Base-by-base conservation (phyloP, 2,329 filamentous ascomycete species). In the Aureobasidium sp. region DNA sequence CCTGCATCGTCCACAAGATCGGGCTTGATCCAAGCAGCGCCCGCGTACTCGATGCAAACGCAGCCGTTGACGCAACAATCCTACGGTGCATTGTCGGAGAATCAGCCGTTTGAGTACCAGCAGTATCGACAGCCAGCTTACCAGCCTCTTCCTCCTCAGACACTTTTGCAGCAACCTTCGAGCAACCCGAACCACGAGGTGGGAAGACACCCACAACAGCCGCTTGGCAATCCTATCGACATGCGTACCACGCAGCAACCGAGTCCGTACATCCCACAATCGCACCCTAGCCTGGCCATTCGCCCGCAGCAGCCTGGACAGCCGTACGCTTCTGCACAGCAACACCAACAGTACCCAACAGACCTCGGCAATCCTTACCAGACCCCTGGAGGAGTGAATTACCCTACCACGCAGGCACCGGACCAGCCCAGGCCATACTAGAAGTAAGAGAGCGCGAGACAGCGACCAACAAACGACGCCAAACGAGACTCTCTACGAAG, bases 251-350 rank as follows among this genome's bases (percentile, higher is more conserved):
- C 47, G 12, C 58, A 61, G 47, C 58, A 52, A 29, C 59, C 39
- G 2, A 41, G 37, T 27, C 48, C 47, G 17, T 52, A 41, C 39
- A 44, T 47, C 34, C 41, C 27, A 17, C 60, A 62, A 31, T 41
- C 37, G 3, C 55, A 58, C 20, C 15, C 39, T 14, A 55, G n/a
- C 17, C 29, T 52, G 14, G 36, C 59, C 12, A 39, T 61, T 9
- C 59, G 47, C 8, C 37, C 48, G 20, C 59, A 42, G 41, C 59
- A 61, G 37, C 41, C 59, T 44, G 48, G 48, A 25, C 48, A 61
- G 17, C 49, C 48, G 11, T 61, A 55, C 42, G 39, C 17, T 15
- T 39, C 39, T 31, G 20, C 49, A 17, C 48, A 42, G 20, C 48
- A 42, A 15, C 59, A 51, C 14, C 45, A 55, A 25, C 37, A 44